Conservation (phyloP, 768 basidiomycete genomes). For the Russula compacta region DNA sequence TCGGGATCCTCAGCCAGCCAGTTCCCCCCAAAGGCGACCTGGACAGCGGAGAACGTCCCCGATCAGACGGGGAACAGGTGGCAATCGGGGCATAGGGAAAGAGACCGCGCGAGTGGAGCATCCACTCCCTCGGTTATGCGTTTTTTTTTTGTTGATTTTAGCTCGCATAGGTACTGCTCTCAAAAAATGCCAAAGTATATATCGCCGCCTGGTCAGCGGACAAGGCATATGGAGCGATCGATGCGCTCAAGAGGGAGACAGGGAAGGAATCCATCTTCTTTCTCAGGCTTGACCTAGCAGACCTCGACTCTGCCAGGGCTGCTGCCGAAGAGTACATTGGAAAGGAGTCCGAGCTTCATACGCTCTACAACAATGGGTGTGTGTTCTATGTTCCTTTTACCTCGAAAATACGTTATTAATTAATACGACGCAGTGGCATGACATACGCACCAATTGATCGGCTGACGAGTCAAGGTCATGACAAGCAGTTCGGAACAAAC, state of each 20-base stretch:
- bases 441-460: background rate
- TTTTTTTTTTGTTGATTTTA: too few relatives aligned
- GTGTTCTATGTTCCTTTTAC: background rate
- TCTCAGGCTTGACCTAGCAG: background rate
- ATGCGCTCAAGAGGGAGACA: background rate
- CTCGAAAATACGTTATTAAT: background rate
- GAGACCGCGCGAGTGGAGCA: background rate
- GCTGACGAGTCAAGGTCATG: background rate
- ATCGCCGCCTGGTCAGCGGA: background rate
- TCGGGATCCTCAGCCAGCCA: slow-evolving; percentile 1
- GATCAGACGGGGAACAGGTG: slow-evolving; percentile 3
- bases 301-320: background rate
- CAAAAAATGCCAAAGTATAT: background rate
- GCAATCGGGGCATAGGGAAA: background rate
- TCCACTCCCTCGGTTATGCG: too few relatives aligned
- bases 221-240: background rate
- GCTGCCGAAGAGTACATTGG: background rate
- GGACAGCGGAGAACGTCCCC: slow-evolving; percentile 5
- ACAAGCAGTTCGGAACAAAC: background rate
- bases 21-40: slow-evolving; percentile 13
- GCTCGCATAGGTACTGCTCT: background rate
- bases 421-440: background rate
- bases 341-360: background rate
- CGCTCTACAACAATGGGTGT: background rate
- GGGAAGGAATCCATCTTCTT: background rate